Base-by-base conservation (phyloP, 805 yeast genomes). In the Teunomyces gatunensis region DNA sequence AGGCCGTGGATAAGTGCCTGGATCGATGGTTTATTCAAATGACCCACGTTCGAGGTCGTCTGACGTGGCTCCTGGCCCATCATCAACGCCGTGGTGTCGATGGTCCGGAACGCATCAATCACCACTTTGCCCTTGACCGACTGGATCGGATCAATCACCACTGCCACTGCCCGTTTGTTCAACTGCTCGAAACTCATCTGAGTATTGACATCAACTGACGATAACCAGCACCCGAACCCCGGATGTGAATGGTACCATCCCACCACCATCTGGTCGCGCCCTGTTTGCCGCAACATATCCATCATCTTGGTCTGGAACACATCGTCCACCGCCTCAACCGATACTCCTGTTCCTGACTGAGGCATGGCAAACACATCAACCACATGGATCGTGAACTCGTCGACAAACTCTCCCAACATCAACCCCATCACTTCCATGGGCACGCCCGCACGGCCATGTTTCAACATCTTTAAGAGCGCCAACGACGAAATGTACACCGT, bases 361-460 rank as follows among this genome's bases (percentile, higher is more conserved):
- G 99, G 99, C 99, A 94, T 94, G 47, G 99, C 99, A 77, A 94
- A 94, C 44, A 95, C 99, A 64, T 94, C 99, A 47, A 89, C 89
- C 34, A 94, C 99, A 59, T 91, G 96, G 33, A 94, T 94, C 0
- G 99, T 94, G 68, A 87, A 92, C 52, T 94, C 98, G 66, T 94
- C 99, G 23, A 94, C 94, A 69, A 94, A 92, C 57, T 92, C 97
- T 40, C 99, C 99, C 52, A 95, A 78, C 99, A 94, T 94, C 54
- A 94, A 77, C 2, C 99, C 99, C 99, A 94, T 94, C 45, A 80
- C 85, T 64, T 79, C 84, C 84, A 79, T 79, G n/a, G 84, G 84
- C 45, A 79, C 84, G 65, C 95, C 94, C 2, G 94, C 92, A 63
- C 98, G 80, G 32, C 98, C 98, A 64, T 94, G 99, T 67, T 91